Conservation (phyloP, 73 alveolate genomes). For the Effrenium voratum region DNA sequence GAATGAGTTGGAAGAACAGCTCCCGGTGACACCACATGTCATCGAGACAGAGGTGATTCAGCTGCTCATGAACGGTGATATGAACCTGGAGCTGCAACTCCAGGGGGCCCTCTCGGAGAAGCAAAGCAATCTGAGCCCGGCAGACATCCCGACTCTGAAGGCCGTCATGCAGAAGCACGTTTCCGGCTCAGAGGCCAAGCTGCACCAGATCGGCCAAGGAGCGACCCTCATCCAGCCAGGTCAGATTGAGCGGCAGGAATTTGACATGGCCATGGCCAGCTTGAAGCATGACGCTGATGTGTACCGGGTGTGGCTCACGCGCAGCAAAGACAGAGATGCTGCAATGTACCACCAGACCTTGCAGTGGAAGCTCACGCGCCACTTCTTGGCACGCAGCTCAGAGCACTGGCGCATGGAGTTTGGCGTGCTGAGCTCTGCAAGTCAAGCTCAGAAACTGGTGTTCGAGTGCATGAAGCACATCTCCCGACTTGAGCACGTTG, state of each 20-base stretch:
- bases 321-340: not conserved
- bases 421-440: not conserved
- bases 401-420: not conserved
- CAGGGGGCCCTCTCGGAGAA: not conserved
- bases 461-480: not conserved
- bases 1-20: not conserved
- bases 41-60: not conserved
- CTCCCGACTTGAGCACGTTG: not conserved
- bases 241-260: not conserved
- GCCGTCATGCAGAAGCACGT: not conserved
- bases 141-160: not conserved
- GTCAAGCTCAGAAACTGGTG: not conserved
- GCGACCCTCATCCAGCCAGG: not conserved
- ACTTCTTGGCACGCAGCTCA: not conserved
- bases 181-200: not conserved
- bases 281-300: not conserved
- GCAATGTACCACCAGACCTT: not conserved
- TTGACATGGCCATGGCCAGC: not conserved
- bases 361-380: not conserved
- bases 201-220: not conserved
- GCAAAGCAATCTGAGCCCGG: not conserved
- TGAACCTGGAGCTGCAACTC: not conserved
- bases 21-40: not conserved
- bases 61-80: not conserved
- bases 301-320: not conserved